Percentiles rank a stretch among this genome's conserved stretches.
These are phyloP conservation scores for Rhododendron simsii DNA, from an alignment of 148 eudicot species.

Conservation along the genomic window DNA sequence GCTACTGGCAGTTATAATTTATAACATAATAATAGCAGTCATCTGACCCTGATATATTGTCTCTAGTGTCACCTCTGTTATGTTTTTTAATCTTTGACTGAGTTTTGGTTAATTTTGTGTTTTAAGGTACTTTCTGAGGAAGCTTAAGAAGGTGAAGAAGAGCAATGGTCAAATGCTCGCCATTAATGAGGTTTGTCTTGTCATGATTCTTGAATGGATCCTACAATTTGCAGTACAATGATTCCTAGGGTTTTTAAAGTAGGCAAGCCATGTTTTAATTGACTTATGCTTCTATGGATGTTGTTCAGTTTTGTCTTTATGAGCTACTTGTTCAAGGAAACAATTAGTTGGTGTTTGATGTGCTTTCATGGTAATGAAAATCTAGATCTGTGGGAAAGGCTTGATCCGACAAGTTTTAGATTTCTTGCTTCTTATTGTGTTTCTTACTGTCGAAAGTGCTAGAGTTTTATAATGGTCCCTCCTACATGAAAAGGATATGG, in stretches of 20 bases:
- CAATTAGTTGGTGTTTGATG: neutral
- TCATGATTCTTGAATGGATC: neutral
- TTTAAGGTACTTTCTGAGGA: constrained; percentile 85
- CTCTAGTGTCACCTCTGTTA: neutral
- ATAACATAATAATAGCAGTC: neutral
- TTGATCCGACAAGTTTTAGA: neutral
- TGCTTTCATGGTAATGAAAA: neutral
- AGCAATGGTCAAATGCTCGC: constrained; percentile 91
- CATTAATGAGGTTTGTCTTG: constrained; percentile 65
- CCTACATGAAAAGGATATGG: neutral
- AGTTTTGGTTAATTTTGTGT: neutral
- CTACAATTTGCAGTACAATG: neutral
- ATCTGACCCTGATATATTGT: neutral
- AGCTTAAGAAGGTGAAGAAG: constrained; percentile 96
- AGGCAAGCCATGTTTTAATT: neutral
- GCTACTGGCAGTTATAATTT: neutral
- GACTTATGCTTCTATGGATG: neutral
- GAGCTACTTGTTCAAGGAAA: too few species aligned
- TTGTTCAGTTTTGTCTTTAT: too few species aligned
- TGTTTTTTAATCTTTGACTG: neutral
- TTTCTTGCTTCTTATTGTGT: neutral
- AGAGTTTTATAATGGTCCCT: neutral
- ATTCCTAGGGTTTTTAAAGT: neutral
- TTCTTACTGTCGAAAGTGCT: too few species aligned
- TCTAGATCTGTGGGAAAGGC: neutral